phyloP scores from a whole-genome alignment of 208 protist genomes.

The Leishmania tropica region DNA sequence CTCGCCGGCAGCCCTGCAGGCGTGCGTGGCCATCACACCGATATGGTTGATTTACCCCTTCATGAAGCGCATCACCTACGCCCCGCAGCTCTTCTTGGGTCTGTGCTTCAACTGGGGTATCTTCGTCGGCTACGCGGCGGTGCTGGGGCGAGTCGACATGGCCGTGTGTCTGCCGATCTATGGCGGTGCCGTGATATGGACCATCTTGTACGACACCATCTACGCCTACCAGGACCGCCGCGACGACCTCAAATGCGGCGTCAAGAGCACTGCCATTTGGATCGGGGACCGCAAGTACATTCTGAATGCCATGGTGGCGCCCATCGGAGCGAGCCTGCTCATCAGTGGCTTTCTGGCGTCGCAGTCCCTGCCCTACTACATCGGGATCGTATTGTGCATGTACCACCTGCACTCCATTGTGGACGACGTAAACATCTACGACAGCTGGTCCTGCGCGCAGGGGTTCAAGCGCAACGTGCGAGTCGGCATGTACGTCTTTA shows the following conservation, averaged over 20 bases:
- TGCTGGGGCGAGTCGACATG: constrained; percentile 75
- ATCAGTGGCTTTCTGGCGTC: constrained; percentile 66
- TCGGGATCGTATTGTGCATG: constrained; percentile 54
- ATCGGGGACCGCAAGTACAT: constrained; percentile 86
- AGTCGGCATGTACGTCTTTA: constrained; percentile 67
- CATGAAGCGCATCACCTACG: constrained; percentile 85
- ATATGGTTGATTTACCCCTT: constrained; percentile 78
- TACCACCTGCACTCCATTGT: constrained; percentile 75
- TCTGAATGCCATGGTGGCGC: constrained; percentile 58
- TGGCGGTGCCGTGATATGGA: constrained; percentile 69
- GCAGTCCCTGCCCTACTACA: constrained; percentile 79
- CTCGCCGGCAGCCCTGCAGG: constrained; percentile 60
- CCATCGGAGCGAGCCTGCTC: constrained; percentile 50
- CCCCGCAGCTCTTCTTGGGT: constrained; percentile 77
- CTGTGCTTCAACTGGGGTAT: constrained; percentile 87
- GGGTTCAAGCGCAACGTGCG: constrained; percentile 74
- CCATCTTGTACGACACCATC: constrained; percentile 85
- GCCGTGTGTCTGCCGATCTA: constrained; percentile 79
- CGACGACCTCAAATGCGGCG: constrained; percentile 78
- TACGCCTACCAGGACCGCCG: constrained; percentile 82
- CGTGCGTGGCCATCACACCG: constrained; percentile 63
- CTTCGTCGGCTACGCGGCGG: constrained; percentile 88
- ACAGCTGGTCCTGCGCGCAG: constrained; percentile 73
- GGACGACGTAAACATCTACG: constrained; percentile 89
- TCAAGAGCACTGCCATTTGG: constrained; percentile 84